Evolutionary conservation across 2,329 filamentous ascomycete genomes (phyloP).

Genomic region (Colletotrichum lindemuthianum): DNA sequence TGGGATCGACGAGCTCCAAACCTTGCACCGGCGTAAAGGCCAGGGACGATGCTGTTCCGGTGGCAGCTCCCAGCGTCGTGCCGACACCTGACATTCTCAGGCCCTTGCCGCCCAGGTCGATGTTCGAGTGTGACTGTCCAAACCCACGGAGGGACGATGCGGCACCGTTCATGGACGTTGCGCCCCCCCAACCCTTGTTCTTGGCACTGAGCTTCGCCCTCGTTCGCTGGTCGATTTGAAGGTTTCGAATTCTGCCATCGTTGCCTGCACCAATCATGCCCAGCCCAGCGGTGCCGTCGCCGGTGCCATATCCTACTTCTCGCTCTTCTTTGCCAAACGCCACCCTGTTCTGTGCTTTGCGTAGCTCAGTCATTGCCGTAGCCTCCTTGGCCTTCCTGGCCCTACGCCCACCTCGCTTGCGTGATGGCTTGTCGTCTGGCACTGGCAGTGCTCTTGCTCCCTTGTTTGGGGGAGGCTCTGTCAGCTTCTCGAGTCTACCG

Average conservation of each 20-base stretch:
- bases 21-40: constrained; percentile 96
- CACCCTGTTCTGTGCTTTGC: constrained; percentile 96
- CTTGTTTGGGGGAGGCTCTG: constrained; percentile 90
- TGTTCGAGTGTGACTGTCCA: constrained; percentile 71
- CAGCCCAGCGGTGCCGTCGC: constrained; percentile 85
- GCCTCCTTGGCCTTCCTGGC: constrained; percentile 97
- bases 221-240: constrained; percentile 93
- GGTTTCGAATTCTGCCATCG: constrained; percentile 86
- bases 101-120: constrained; percentile 80
- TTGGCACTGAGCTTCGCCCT: constrained; percentile 93
- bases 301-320: constrained; percentile 89
- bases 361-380: constrained; percentile 94
- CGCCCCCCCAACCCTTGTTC: constrained; percentile 92
- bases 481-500: constrained; percentile 89
- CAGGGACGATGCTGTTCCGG: constrained; percentile 82
- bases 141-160: constrained; percentile 87
- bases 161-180: constrained; percentile 71
- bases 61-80: constrained; percentile 63
- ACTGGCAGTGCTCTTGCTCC: constrained; percentile 87
- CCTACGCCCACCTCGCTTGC: constrained; percentile 90
- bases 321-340: constrained; percentile 95
- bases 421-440: constrained; percentile 92
- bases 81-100: constrained; percentile 86
- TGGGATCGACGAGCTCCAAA: constrained; percentile 93
- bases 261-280: constrained; percentile 94